Evolutionary conservation across 164 flowering plant genomes (phyloP), one percentile per base, ranked within the genome.

Genomic region (Tetracentron sinense): DNA sequence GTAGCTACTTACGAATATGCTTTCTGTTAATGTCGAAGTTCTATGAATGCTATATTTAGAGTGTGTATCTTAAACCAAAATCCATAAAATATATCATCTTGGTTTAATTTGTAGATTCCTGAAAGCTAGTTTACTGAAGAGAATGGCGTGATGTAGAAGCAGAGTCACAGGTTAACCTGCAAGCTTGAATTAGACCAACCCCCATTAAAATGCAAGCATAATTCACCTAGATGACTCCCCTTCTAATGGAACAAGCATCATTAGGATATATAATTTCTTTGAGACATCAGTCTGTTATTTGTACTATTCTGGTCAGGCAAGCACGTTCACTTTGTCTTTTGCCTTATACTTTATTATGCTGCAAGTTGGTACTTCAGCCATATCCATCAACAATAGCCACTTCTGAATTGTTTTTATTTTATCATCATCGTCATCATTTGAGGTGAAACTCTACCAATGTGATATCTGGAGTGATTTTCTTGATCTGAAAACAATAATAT

Each of bases 141-240:
- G 20, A 79, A 64, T 27, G 61, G 64, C n/a, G n/a, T 35, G 31
- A 46, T 23, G 83, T 84, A 75, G 77, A n/a, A 84, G 75, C 78
- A 82, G 61, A 83, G 66, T 4, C 4, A 8, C 44, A 38, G 44
- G 14, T 38, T 38, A 38, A 38, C 14, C 44, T 38, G 44, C 38
- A 33, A 33, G 14, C n/a, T 38, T 38, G 44, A 8, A 38, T 38
- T 38, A 38, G 1, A 16, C 5, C 44, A 38, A 10, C 44, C 14
- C 44, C 14, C 8, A 38, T 38, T 4, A 38, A 38, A 1, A 38
- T 38, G 44, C 14, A 38, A 38, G 8, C 44, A 38, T 38, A 38
- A 38, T 38, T 38, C 44, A 38, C 44, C 7, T 16, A 38, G 44
- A 38, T 16, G 14, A 38, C 44, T 38, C 44, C 44, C 44, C 8